A percentile compares a stretch with the other conserved stretches of the same genome.
Conservation (phyloP, 1,284 basidiomycete species). For the Tilletia caries region DNA sequence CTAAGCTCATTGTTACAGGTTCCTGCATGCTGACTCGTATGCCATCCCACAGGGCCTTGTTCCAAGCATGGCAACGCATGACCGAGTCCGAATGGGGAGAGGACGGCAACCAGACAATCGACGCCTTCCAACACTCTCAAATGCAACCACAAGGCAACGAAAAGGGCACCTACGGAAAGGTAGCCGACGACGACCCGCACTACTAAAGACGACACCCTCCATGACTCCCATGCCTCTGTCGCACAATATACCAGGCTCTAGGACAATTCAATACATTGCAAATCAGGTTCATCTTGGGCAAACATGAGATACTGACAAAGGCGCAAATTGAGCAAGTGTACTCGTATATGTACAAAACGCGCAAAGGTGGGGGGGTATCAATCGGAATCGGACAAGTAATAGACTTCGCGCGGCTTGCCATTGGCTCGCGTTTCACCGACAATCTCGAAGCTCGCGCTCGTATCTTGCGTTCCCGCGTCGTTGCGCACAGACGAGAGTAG, state of each 20-base stretch:
- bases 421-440: neutral
- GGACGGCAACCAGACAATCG: neutral
- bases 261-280: too few relatives aligned
- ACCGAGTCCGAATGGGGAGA: conserved; percentile 9
- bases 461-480: neutral
- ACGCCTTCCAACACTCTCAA: neutral
- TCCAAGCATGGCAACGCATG: conserved; percentile 10
- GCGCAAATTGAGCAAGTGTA: too few relatives aligned
- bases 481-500: neutral
- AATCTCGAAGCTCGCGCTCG: conserved; percentile 11
- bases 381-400: neutral
- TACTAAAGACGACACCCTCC: too few relatives aligned
- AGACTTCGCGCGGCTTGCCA: neutral
- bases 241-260: too few relatives aligned
- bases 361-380: too few relatives aligned
- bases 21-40: neutral
- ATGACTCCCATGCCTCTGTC: too few relatives aligned
- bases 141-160: neutral
- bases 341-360: too few relatives aligned
- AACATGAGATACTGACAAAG: too few relatives aligned
- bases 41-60: conserved; percentile 13
- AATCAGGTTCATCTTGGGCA: too few relatives aligned
- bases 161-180: neutral
- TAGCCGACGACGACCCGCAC: neutral
- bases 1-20: neutral